Base-by-base conservation (phyloP, 2,329 filamentous ascomycete genomes). In the Fusarium praegraminearum region DNA sequence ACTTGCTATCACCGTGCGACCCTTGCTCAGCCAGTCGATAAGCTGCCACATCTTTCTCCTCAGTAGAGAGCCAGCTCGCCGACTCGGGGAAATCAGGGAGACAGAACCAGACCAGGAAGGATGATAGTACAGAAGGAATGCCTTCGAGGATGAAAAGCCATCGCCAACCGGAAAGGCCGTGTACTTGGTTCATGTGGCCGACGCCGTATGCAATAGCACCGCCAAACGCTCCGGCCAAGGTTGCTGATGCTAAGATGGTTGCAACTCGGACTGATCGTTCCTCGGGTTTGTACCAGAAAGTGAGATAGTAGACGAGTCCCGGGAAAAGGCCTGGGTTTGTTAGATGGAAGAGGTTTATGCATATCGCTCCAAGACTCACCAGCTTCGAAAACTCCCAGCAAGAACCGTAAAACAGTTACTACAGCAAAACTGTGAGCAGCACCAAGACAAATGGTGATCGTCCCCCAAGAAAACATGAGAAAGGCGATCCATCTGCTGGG, bases 171-270 rank as follows among this genome's bases (percentile, higher is more conserved):
- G 84, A 82, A 22, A 88, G 81, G 0, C 89, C 90, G 1, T 81
- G 78, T 1, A 86, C 79, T 4, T 86, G 84, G 64, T 92, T 88
- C 86, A 93, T 90, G 71, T 89, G 87, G 0, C 89, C 89, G 54
- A 93, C 89, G 0, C 84, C 90, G 57, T 89, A 92, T 0, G 91
- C 91, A 6, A 93, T 85, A 0, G 91, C 83, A 2, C 91, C 91
- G 2, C 90, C 90, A 67, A 88, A 92, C 2, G 91, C 91, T 6
- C 91, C 91, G 0, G 90, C 89, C 1, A 92, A 81, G 0, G 91
- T 90, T 2, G 90, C 88, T 13, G 83, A 86, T 16, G 89, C 86
- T 66, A 93, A 88, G 1, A 93, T 85, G 59, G 91, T 88, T 4
- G 89, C 89, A 2, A 92, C 87, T 3, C 77, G 85, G 7, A 92